phyloP scores from a whole-genome alignment of 768 basidiomycete genomes.

The Hydnum rufescens region DNA sequence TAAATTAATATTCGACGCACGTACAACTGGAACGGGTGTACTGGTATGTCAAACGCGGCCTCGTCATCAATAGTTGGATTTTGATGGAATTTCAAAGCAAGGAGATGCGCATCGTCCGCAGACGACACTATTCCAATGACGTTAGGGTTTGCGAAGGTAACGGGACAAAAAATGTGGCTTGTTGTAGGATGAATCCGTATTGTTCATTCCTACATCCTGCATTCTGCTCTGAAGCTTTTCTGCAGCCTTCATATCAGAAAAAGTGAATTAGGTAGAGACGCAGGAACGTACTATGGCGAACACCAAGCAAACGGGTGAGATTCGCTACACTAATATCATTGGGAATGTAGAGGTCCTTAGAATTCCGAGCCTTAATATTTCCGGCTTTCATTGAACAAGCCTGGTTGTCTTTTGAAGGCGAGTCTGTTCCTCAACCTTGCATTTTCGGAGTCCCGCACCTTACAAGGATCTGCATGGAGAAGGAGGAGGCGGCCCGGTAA shows the following conservation, averaged over 20 bases:
- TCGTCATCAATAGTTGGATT: conserved; percentile 86
- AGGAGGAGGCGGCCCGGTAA: too few species aligned
- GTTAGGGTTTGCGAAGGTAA: conserved; percentile 1
- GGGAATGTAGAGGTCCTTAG: conserved; percentile 50
- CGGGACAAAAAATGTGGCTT: conserved; percentile 11
- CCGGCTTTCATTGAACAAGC: too few species aligned
- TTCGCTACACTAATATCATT: conserved; percentile 57
- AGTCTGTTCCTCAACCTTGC: too few species aligned
- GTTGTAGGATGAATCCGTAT: conserved; percentile 58
- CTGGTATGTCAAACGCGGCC: conserved; percentile 83
- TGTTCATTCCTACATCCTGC: conserved; percentile 46
- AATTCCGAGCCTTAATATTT: too few species aligned
- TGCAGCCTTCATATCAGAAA: too few species aligned
- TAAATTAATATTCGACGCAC: too few species aligned
- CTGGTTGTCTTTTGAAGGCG: too few species aligned
- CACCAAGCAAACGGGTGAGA: conserved; percentile 42
- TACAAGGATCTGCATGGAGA: too few species aligned
- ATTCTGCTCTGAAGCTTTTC: conserved; percentile 48
- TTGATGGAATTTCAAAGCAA: conserved; percentile 74
- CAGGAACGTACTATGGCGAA: conserved; percentile 38
- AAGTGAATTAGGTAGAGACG: too few species aligned
- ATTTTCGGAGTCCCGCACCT: too few species aligned
- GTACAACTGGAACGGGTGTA: too few species aligned
- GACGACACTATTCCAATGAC: conserved; percentile 39
- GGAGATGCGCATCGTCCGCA: conserved; percentile 77